Evolutionary conservation across 2,329 filamentous ascomycete genomes (phyloP).

Genomic region (Aspergillus carbonarius): DNA sequence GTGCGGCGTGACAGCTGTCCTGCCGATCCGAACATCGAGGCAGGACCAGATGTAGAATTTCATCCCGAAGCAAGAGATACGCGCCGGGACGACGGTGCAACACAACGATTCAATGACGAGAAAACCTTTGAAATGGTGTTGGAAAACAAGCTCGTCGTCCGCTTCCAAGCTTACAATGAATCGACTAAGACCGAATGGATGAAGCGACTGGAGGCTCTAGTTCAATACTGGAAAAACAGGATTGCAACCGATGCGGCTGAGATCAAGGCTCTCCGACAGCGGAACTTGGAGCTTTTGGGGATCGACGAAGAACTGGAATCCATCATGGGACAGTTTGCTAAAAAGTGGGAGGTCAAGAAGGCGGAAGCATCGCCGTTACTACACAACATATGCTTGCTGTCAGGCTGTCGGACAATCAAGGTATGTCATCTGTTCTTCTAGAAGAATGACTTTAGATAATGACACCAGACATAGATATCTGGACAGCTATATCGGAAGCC

Average conservation of each 20-base stretch:
- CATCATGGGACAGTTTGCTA: slow-evolving; percentile 63
- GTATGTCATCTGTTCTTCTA: slow-evolving; percentile 25
- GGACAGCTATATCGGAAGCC: slow-evolving; percentile 65
- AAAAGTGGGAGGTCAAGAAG: slow-evolving; percentile 67
- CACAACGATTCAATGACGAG: slow-evolving; percentile 54
- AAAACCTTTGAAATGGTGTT: slow-evolving; percentile 62
- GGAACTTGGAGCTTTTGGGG: slow-evolving; percentile 59
- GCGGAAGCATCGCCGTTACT: slow-evolving; percentile 62
- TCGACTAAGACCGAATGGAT: slow-evolving; percentile 63
- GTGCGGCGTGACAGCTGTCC: slow-evolving; percentile 52
- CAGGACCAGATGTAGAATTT: slow-evolving; percentile 58
- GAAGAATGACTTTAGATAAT: neutral
- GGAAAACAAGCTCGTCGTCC: slow-evolving; percentile 61
- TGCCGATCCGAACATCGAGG: slow-evolving; percentile 54
- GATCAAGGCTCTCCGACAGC: slow-evolving; percentile 56
- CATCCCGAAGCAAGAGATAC: slow-evolving; percentile 50
- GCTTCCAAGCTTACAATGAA: slow-evolving; percentile 59
- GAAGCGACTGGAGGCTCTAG: slow-evolving; percentile 54
- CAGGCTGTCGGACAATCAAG: slow-evolving; percentile 60
- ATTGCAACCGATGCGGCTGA: slow-evolving; percentile 56
- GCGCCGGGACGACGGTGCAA: slow-evolving; percentile 53
- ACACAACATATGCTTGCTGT: slow-evolving; percentile 68
- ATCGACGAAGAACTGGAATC: slow-evolving; percentile 68
- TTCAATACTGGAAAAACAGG: slow-evolving; percentile 63
- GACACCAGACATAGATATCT: slow-evolving; percentile 47